These are phyloP conservation scores for Coemansia sp. DNA, from an alignment of 192 early-diverging fungal species.

Conservation along the genomic window DNA sequence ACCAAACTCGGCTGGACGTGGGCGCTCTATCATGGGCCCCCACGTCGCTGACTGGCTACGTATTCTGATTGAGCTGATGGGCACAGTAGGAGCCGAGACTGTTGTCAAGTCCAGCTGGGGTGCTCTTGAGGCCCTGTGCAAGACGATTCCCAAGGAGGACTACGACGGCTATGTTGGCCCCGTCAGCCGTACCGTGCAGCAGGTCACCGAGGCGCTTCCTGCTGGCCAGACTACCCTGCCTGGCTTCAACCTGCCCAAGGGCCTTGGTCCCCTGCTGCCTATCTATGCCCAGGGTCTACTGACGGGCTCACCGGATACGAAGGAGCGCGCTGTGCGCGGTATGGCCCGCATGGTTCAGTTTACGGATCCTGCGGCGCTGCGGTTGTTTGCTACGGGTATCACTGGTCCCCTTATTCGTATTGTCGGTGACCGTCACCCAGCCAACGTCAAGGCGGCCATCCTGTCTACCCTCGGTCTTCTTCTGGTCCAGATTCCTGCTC, in stretches of 20 bases:
- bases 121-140: slow-evolving; percentile 77
- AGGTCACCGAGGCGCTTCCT: slow-evolving; percentile 51
- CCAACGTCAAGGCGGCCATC: slow-evolving; percentile 92
- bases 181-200: slow-evolving; percentile 62
- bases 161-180: slow-evolving; percentile 74
- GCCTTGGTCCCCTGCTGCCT: slow-evolving; percentile 83
- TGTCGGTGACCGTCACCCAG: slow-evolving; percentile 89
- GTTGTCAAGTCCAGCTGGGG: slow-evolving; percentile 72
- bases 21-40: slow-evolving; percentile 44
- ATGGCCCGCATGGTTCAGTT: slow-evolving; percentile 71
- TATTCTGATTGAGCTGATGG: slow-evolving; percentile 69
- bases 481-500: slow-evolving; percentile 77
- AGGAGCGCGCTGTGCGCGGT: slow-evolving; percentile 82
- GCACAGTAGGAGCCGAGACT: slow-evolving; percentile 45
- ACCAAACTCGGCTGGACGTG: slow-evolving; percentile 35
- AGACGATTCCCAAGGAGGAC: slow-evolving; percentile 84
- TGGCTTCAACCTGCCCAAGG: slow-evolving; percentile 91
- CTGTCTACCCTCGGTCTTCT: slow-evolving; percentile 78
- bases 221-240: slow-evolving; percentile 48
- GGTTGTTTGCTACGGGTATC: slow-evolving; percentile 90
- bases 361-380: slow-evolving; percentile 63
- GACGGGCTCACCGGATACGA: slow-evolving; percentile 75
- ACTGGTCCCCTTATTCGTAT: slow-evolving; percentile 98
- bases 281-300: slow-evolving; percentile 93
- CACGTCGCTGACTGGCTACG: slow-evolving; percentile 82